A percentile compares a stretch with the other conserved stretches of the same genome.
Conservation (phyloP, 768 basidiomycete species). For the Porphyrellus cyaneotinctus region DNA sequence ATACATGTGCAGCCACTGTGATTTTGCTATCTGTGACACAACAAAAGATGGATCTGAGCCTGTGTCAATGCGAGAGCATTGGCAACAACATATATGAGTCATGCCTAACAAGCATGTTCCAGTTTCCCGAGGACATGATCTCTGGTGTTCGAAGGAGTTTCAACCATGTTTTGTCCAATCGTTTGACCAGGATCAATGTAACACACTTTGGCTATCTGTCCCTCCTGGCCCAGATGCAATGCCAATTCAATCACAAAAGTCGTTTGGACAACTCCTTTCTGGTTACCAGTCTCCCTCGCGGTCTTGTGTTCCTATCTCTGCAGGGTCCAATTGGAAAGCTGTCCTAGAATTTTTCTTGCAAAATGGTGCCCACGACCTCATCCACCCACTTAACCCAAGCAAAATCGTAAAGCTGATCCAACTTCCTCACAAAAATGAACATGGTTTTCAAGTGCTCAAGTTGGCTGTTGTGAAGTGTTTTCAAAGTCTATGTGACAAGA, state of each 20-base stretch:
- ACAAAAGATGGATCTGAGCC: background rate
- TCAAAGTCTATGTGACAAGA: background rate
- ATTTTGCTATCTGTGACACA: background rate
- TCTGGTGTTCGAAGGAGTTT: background rate
- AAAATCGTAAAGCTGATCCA: background rate
- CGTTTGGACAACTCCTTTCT: background rate
- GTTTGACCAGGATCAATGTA: background rate
- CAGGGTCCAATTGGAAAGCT: too few species aligned
- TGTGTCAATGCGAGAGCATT: background rate
- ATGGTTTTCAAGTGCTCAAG: background rate
- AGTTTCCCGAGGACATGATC: background rate
- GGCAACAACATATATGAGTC: background rate
- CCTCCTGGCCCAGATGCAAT: background rate
- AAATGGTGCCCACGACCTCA: background rate
- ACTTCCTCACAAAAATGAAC: background rate
- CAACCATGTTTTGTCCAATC: background rate
- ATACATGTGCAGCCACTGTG: background rate
- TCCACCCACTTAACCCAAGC: background rate
- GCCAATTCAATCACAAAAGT: background rate
- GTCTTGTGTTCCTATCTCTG: too few species aligned
- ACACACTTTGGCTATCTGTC: background rate
- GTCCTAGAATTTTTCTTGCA: background rate
- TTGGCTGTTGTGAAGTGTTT: background rate
- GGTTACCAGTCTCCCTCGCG: too few species aligned
- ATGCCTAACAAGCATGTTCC: background rate